Conservation (phyloP, 2,329 filamentous ascomycete genomes). For the Sclerotinia sclerotiorum region DNA sequence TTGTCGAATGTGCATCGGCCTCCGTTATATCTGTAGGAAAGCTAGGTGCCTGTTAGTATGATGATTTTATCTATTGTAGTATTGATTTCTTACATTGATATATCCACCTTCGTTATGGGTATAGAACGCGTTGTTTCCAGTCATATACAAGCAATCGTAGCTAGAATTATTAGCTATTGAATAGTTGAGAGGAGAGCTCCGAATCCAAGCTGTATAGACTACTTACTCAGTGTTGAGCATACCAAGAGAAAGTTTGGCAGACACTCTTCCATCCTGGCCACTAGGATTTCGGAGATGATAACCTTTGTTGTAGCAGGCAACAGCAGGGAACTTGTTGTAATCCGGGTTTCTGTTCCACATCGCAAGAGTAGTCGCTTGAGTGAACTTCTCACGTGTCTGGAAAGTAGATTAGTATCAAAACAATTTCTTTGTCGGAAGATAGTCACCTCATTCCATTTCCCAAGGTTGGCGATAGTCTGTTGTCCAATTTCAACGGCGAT, state of each 20-base stretch:
- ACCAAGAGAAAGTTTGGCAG: background rate
- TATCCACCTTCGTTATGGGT: background rate
- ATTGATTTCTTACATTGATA: background rate
- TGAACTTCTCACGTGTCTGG: background rate
- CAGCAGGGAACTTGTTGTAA: background rate
- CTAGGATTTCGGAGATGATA: background rate
- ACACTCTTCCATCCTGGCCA: background rate
- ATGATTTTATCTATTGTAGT: background rate
- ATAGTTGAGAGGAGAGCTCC: background rate
- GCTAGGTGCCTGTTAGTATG: background rate
- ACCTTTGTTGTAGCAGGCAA: background rate
- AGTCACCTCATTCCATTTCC: background rate
- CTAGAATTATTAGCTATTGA: background rate
- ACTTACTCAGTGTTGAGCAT: background rate
- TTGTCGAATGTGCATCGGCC: background rate
- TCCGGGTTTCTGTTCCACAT: background rate
- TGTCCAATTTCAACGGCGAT: background rate
- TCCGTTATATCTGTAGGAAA: background rate
- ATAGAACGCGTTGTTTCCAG: background rate
- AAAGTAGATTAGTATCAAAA: background rate
- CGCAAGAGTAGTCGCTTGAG: background rate
- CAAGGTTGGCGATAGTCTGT: background rate
- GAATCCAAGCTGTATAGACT: background rate
- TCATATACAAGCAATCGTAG: slow-evolving; percentile 7
- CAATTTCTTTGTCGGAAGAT: background rate